Percentiles rank a stretch among this genome's conserved stretches.
Evolutionary conservation across 1,139 yeast genomes (phyloP).

Genomic region (Blastobotrys elegans): DNA sequence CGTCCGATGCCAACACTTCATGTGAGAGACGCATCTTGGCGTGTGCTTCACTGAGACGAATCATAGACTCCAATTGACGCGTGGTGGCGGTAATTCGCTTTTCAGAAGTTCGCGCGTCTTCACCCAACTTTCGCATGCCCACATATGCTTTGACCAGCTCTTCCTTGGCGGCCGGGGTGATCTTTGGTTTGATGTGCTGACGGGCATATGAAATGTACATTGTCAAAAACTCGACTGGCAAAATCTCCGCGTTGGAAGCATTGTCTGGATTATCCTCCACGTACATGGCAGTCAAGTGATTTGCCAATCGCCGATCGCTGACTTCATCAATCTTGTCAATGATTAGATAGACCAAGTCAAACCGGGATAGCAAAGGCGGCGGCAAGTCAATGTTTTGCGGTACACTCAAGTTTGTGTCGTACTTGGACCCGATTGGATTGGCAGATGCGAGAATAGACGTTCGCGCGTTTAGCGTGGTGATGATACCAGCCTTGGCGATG

Average conservation of each 20-base stretch:
- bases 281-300: conserved; percentile 87
- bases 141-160: conserved; percentile 89
- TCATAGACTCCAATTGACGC: conserved; percentile 93
- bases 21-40: conserved; percentile 88
- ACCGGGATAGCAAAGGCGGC: conserved; percentile 90
- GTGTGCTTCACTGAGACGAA: conserved; percentile 91
- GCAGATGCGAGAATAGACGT: conserved; percentile 96
- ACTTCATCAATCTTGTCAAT: conserved; percentile 88
- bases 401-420: conserved; percentile 89
- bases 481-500: conserved; percentile 96
- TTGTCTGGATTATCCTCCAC: conserved; percentile 80
- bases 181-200: conserved; percentile 69
- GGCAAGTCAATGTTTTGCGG: conserved; percentile 94
- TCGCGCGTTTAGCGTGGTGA: conserved; percentile 92
- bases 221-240: conserved; percentile 85
- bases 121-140: conserved; percentile 91
- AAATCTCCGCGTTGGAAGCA: conserved; percentile 58
- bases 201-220: conserved; percentile 89
- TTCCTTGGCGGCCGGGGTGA: conserved; percentile 74
- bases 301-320: conserved; percentile 79
- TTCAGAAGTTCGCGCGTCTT: conserved; percentile 80
- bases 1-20: conserved; percentile 72
- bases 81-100: conserved; percentile 97
- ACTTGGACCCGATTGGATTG: conserved; percentile 94
- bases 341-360: conserved; percentile 87